Conservation (phyloP, 2,329 filamentous ascomycete species). For the Penicillium sp. region DNA sequence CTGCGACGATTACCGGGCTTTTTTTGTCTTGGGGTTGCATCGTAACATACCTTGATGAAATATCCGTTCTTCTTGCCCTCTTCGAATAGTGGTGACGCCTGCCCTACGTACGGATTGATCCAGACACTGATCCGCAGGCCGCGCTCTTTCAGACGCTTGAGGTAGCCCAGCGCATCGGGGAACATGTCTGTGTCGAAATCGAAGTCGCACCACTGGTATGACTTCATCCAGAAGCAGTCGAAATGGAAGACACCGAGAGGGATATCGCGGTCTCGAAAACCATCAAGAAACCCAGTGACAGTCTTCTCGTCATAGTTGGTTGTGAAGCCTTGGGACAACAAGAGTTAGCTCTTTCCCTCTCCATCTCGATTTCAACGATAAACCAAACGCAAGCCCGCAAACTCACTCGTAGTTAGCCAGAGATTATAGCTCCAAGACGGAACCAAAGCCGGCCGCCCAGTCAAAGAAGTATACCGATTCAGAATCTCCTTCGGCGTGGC, state of each 20-base stretch:
- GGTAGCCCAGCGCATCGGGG: constrained; percentile 63
- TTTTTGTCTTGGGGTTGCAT: neutral
- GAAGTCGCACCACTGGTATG: constrained; percentile 72
- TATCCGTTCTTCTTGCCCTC: constrained; percentile 62
- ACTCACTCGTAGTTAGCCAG: constrained; percentile 63
- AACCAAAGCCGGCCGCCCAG: constrained; percentile 61
- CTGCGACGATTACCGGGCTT: neutral
- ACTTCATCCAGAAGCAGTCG: constrained; percentile 74
- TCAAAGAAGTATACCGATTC: constrained; percentile 62
- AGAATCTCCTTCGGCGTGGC: constrained; percentile 68
- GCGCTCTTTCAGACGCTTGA: constrained; percentile 60
- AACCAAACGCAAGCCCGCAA: neutral
- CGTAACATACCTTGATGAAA: constrained; percentile 52
- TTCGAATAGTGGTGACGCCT: constrained; percentile 63
- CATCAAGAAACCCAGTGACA: constrained; percentile 63
- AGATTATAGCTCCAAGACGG: constrained; percentile 73
- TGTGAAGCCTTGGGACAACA: constrained; percentile 54
- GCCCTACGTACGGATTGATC: constrained; percentile 72
- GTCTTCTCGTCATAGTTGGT: constrained; percentile 69
- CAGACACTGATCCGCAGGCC: constrained; percentile 68
- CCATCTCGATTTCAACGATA: no score
- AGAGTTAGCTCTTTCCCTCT: neutral
- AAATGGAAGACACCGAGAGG: constrained; percentile 71
- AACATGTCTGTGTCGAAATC: constrained; percentile 66
- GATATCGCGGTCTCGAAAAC: constrained; percentile 62